A percentile compares a stretch with the other conserved stretches of the same genome.
Evolutionary conservation across 352 stramenopile genomes (phyloP).

Genomic region (Plasmopara halstedii): DNA sequence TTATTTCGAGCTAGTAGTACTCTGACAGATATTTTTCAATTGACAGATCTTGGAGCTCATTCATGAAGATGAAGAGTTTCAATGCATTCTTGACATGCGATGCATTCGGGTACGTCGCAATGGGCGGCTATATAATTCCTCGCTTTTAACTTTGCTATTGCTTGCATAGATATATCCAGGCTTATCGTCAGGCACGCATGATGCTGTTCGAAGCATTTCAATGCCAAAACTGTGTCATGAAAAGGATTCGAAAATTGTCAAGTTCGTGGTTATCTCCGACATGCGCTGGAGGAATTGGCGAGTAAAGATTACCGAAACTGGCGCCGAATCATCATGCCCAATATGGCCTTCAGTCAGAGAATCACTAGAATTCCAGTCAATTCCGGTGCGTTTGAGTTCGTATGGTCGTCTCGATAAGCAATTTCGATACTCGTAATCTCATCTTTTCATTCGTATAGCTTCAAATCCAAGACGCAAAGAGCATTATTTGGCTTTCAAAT

Average conservation of each 20-base stretch:
- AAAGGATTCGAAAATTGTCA: constrained; percentile 1
- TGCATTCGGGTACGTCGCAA: constrained; percentile 7
- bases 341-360: constrained; percentile 37
- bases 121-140: background rate
- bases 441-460: constrained; percentile 4
- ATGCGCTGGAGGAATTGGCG: constrained; percentile 24
- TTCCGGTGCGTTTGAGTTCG: constrained; percentile 8
- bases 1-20: background rate
- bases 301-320: constrained; percentile 4
- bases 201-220: constrained; percentile 28
- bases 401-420: too few relatives aligned
- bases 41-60: constrained; percentile 17
- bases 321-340: constrained; percentile 3
- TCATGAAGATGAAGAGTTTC: constrained; percentile 1
- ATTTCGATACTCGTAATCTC: background rate
- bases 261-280: constrained; percentile 26
- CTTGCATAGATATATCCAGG: constrained; percentile 32
- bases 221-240: constrained; percentile 2
- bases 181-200: constrained; percentile 12
- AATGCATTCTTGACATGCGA: constrained; percentile 3
- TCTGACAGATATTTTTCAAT: background rate
- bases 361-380: constrained; percentile 22
- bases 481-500: constrained; percentile 5
- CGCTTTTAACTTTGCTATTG: background rate
- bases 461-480: background rate